Evolutionary conservation across 129 eudicot species (phyloP).

Genomic region (Artemisia tridentata): DNA sequence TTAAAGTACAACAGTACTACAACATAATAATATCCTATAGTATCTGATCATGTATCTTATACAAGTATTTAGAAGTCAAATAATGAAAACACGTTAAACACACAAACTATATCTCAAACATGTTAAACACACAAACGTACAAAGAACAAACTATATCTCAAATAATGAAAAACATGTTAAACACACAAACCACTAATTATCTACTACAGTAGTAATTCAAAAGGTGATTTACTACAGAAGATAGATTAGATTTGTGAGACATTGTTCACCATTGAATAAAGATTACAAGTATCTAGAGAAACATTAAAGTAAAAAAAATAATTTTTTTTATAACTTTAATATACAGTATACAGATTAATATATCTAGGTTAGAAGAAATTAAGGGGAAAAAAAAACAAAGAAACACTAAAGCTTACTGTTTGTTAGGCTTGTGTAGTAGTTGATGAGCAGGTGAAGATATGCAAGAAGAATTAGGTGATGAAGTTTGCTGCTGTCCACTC

Average conservation of each 20-base stretch:
- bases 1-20: too few relatives aligned
- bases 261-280: background rate
- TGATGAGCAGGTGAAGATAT: constrained; percentile 49
- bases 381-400: background rate
- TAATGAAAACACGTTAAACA: too few relatives aligned
- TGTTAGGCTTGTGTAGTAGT: constrained; percentile 33
- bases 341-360: background rate
- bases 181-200: too few relatives aligned
- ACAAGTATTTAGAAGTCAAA: too few relatives aligned
- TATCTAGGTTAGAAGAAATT: background rate
- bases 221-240: background rate
- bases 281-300: background rate
- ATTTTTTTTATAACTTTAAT: background rate
- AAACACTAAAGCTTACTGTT: constrained; percentile 47
- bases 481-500: constrained; percentile 34
- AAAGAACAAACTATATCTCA: too few relatives aligned
- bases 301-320: background rate
- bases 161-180: too few relatives aligned
- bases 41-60: too few relatives aligned
- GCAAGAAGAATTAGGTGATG: constrained; percentile 41
- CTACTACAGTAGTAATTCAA: background rate
- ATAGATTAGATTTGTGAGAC: background rate
- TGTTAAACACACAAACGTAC: too few relatives aligned
- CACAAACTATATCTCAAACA: too few relatives aligned
- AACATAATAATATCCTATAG: too few relatives aligned